Evolutionary conservation across 2,329 filamentous ascomycete genomes (phyloP), one percentile per base, ranked within the genome.

Genomic region (Colletotrichum cuscutae): DNA sequence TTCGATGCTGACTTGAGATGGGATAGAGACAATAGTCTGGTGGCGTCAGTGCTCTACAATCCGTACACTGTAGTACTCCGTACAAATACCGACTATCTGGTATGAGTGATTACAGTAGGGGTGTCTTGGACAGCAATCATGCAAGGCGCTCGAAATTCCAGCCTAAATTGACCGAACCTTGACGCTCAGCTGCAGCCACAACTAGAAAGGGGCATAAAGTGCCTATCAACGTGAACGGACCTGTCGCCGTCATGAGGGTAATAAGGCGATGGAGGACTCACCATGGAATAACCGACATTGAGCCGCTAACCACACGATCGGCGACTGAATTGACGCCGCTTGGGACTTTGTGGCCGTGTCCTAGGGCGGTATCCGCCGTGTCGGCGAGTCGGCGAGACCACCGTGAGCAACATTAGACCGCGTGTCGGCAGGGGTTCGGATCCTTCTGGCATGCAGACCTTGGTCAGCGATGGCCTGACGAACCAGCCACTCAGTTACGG

Each of bases 361-460:
- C 42, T 46, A 32, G 42, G 13, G 42, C 9, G 8, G 24, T 42
- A 63, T 63, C 46, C 22, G 46, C 13, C 61, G 57, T 15, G 63
- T 71, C 68, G 63, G 68, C 56, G 56, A 60, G 63, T 61, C 63
- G 56, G 63, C 57, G 63, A 56, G 22, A 22, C 56, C 56, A 35
- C 28, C 30, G 42, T 35, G 52, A n/a, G 30, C 26, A 32, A 54
- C 53, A 46, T 60, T 60, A 22, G 68, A 15, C 62, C 68, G 61
- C 11, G 42, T 30, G 32, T 3, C 24, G n/a, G 15, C 49, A 67
- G 63, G 63, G 63, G 56, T 24, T 58, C 24, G 32, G 15, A 67
- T 71, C 52, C 52, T 46, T 13, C 49, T 13, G n/a, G 4, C 5
- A 26, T 67, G 63, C 28, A 22, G 37, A 22, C 22, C 30, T 13